Evolutionary conservation across 371 early-diverging fungal species (phyloP).

Genomic region (Saksenaea vasiformis): DNA sequence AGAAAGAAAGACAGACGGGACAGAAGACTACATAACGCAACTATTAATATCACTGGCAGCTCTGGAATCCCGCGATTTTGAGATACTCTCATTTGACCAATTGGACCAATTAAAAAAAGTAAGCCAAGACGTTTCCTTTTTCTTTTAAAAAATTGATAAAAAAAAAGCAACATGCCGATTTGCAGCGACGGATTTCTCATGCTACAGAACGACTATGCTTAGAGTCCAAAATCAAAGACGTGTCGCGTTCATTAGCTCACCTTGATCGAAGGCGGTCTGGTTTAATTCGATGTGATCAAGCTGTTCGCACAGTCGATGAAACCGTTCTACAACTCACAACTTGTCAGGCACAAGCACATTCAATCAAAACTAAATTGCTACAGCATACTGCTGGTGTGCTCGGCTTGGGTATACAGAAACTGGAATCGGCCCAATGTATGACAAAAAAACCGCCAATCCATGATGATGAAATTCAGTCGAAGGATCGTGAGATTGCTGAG

Average conservation of each 20-base stretch:
- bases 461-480: neutral
- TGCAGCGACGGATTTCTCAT: constrained; percentile 21
- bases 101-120: constrained; percentile 58
- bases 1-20: constrained; percentile 25
- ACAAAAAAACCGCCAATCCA: neutral
- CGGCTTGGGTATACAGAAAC: constrained; percentile 37
- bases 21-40: constrained; percentile 58
- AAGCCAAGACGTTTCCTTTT: constrained; percentile 2
- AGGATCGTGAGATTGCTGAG: constrained; percentile 7
- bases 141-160: constrained; percentile 16
- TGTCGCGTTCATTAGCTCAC: constrained; percentile 48
- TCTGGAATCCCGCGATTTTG: constrained; percentile 61
- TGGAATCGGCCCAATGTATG: constrained; percentile 26
- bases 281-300: constrained; percentile 57
- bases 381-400: constrained; percentile 74
- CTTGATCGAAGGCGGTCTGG: constrained; percentile 47
- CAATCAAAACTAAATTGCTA: constrained; percentile 20
- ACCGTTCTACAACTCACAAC: constrained; percentile 59
- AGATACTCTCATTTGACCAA: constrained; percentile 56
- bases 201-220: constrained; percentile 44
- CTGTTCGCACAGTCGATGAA: constrained; percentile 61
- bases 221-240: constrained; percentile 29
- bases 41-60: constrained; percentile 64
- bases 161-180: constrained; percentile 17
- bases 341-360: constrained; percentile 50